Base-by-base conservation (phyloP, 768 basidiomycete genomes). In the Scleroderma citrinum region DNA sequence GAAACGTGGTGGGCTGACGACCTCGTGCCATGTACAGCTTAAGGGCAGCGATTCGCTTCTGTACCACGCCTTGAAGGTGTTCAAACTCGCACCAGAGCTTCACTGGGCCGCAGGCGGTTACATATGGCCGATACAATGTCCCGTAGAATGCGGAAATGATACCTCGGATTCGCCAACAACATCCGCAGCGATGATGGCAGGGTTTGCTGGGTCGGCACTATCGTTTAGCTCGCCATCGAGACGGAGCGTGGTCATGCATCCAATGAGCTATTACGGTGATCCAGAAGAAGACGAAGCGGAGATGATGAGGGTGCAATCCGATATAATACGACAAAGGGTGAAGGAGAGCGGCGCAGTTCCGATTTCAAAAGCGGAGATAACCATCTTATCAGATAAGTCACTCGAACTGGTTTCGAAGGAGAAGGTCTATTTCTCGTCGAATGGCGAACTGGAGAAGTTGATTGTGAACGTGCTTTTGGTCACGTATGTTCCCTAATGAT, bases 61-160 rank as follows among this genome's bases (percentile, higher is more conserved):
- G 7, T 88, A 87, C 62, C 84, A 87, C 45, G 83, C 87, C 3
- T 68, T 90, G 61, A 87, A 85, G 63, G 64, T 83, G 34, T 87
- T 82, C 71, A 88, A 88, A 51, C 78, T 91, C 40, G 64, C 69
- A 1, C 85, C 86, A 0, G 85, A 85, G 52, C 74, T 91, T 1
- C 85, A 85, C 51, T 91, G 86, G 83, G 80, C 82, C 16, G 88
- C 89, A 29, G 87, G 87, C 2, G 87, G 87, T 17, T 89, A 85
- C 62, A 73, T 91, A 52, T 91, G 89, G 88, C 81, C 87, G 0
- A 72, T 79, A 21, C 83, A 86, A 57, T 77, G 78, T 44, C 76
- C 78, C 0, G 82, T 89, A 17, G 85, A 89, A 58, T 75, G 78
- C 48, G 73, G 73, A 34, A 70, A 70, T 45, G 78, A 82, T 34